Base-by-base conservation (phyloP, 306 rosid species). In the Sicyos edulis region DNA sequence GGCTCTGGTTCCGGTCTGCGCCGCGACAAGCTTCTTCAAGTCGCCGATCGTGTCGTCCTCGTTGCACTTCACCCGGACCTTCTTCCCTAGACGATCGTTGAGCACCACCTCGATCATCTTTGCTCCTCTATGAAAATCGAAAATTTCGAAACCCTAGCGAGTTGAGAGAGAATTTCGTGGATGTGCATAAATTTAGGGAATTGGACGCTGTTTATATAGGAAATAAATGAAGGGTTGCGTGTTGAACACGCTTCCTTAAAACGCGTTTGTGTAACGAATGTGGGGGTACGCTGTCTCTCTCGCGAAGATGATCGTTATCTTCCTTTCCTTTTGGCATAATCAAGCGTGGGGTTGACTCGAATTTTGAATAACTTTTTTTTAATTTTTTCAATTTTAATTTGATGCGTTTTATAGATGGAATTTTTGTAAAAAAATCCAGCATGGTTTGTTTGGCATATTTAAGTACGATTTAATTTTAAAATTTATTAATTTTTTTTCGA, bases 61-160 rank as follows among this genome's bases (percentile, higher is more conserved):
- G 79, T 91, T 91, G 87, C 96, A 91, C 86, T 91, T 87, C 75
- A 88, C 96, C 37, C 90, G 83, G 49, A 91, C 97, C 88, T 91
- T 91, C 92, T 91, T 91, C 44, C 92, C 97, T 34, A 91, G 77
- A 15, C 97, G 91, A 69, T 88, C 96, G 86, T 91, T 88, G n/a
- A 88, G 71, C 68, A 91, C 97, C 69, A 88, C 97, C 89, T 91
- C 97, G 3, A 91, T 88, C 96, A 88, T 86, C 86, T 81, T 91
- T 84, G 40, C 19, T 14, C 34, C 9, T 58, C 40, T 56, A 8
- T 40, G 29, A 8, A 19, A 11, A 59, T 24, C 11, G 42, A 13
- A 14, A 24, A 22, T 4, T 61, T 7, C 11, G 24, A 16, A 62
- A 16, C 68, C 8, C 24, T 3, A 9, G 0, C 1, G 19, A 26